Base-by-base conservation (phyloP, 164 flowering plant genomes). In the Saururus chinensis region DNA sequence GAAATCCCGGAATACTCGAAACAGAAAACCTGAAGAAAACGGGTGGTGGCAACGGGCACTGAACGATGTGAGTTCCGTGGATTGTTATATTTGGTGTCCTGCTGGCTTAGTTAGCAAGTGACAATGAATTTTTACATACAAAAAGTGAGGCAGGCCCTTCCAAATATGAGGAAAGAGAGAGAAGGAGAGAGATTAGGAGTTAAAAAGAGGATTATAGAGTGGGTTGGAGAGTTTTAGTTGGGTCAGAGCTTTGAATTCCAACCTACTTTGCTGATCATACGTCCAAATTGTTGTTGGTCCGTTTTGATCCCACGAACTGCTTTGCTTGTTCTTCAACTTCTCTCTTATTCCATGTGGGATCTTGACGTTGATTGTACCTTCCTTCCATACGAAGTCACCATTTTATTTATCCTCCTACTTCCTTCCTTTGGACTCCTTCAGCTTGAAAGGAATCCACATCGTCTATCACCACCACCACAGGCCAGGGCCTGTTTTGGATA, bases 101-200 rank as follows among this genome's bases (percentile, higher is more conserved):
- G 60, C 60, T 68, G 73, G 68, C 84, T 80, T 80, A 67, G 70
- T 57, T 61, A 55, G 21, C 69, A 83, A 83, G 87, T 58, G 61
- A 73, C 40, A 70, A 75, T 77, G 64, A 80, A 74, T 60, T 68
- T 71, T 59, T 26, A 23, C 24, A 5, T 11, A 48, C 40, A 57
- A 49, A 76, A 66, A 63, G 49, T 45, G 49, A 45, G 49, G 53
- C 64, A 67, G 35, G 58, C 55, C 60, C 56, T 57, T 51, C 70
- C 61, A 62, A 40, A 81, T 75, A 80, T 71, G 83, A 79, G 75
- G 68, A 54, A 62, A 66, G 70, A 65, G 68, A 58, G 49, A 60
- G 69, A 70, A 55, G 70, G 65, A 7, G 30, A 24, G 58, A 55
- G 58, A 1, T 12, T 23, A 17, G 21, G 58, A 55, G 30, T 24